Percentiles rank a stretch among this genome's conserved stretches.
These are phyloP conservation scores for Penicillium cataractarum DNA, from an alignment of 495 filamentous ascomycete genomes.

Conservation along the genomic window DNA sequence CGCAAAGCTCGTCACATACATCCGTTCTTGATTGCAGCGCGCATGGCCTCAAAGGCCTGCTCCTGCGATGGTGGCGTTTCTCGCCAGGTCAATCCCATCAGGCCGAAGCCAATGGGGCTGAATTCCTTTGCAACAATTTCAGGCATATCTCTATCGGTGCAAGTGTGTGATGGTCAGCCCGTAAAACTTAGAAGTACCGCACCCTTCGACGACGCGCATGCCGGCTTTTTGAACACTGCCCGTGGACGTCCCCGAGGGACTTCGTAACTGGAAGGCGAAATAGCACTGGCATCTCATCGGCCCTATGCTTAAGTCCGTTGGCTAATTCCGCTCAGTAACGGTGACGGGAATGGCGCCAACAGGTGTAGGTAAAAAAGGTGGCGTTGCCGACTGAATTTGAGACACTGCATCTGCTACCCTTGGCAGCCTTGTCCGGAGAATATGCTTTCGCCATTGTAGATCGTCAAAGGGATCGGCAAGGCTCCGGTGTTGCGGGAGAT, in stretches of 20 bases:
- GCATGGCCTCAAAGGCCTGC: constrained; percentile 5
- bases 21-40: not conserved
- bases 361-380: not conserved
- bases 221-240: not conserved
- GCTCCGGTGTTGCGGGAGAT: too few species aligned
- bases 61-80: constrained; percentile 2
- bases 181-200: not conserved
- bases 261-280: not conserved
- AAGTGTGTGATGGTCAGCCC: not conserved
- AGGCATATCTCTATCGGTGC: not conserved
- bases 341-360: not conserved
- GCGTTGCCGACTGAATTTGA: not conserved
- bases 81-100: constrained; percentile 3
- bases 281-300: not conserved
- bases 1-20: not conserved
- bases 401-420: not conserved
- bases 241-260: not conserved
- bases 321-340: not conserved
- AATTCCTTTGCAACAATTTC: not conserved
- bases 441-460: too few species aligned
- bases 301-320: not conserved
- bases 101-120: not conserved
- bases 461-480: too few species aligned
- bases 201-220: not conserved
- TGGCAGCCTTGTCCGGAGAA: too few species aligned